A percentile compares a stretch with the other conserved stretches of the same genome.
These are phyloP conservation scores for Plectosphaerella plurivora DNA, from an alignment of 2,329 filamentous ascomycete species.

Conservation along the genomic window DNA sequence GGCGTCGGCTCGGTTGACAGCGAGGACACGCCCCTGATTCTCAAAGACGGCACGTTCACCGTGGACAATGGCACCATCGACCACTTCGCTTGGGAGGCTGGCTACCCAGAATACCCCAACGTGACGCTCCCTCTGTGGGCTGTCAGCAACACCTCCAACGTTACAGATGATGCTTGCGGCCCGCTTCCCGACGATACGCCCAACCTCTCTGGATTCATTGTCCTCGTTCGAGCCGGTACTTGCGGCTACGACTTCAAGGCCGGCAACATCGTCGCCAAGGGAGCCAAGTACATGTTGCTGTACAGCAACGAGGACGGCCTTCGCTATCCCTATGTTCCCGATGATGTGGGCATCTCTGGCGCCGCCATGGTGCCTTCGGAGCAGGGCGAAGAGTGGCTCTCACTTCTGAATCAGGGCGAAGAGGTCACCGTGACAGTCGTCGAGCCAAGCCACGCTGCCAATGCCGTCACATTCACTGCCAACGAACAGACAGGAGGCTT, in stretches of 20 bases:
- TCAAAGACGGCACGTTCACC: no score
- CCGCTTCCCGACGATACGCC: conserved; percentile 13
- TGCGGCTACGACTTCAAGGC: conserved; percentile 31
- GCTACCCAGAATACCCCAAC: conserved; percentile 4
- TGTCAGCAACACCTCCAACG: not conserved
- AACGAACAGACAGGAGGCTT: not conserved
- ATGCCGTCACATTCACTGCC: no score
- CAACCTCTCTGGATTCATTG: conserved; percentile 32
- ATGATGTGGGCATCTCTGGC: conserved; percentile 7
- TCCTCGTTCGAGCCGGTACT: conserved; percentile 29
- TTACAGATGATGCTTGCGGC: conserved; percentile 4
- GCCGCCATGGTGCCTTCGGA: conserved; percentile 12
- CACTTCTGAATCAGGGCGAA: no score
- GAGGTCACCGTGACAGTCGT: no score
- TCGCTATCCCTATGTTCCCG: not conserved
- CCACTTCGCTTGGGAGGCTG: conserved; percentile 9
- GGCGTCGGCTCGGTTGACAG: conserved; percentile 19
- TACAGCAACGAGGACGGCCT: conserved; percentile 17
- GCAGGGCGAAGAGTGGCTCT: conserved; percentile 15
- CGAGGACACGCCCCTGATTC: conserved; percentile 13
- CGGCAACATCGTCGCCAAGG: conserved; percentile 31
- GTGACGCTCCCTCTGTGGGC: conserved; percentile 9
- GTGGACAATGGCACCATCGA: conserved; percentile 2
- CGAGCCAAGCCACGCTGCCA: no score
- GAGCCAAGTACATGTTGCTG: conserved; percentile 35